Evolutionary conservation across 805 yeast species (phyloP).

Genomic region (Scheffersomyces amazonensis): DNA sequence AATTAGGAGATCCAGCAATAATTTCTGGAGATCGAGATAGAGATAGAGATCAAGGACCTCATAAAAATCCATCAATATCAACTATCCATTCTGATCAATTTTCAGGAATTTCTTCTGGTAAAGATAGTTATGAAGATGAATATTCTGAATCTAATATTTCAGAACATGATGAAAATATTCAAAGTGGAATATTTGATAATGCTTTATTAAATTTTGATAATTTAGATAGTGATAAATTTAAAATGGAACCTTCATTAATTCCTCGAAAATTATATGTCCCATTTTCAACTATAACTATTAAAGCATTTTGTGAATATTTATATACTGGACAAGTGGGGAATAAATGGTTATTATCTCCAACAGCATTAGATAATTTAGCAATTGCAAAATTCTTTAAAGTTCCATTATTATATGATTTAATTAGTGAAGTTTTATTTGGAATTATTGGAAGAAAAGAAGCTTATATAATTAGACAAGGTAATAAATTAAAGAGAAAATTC

Average conservation of each 20-base stretch:
- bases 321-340: constrained; percentile 80
- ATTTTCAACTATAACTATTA: constrained; percentile 56
- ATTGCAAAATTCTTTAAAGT: constrained; percentile 65
- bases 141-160: not conserved
- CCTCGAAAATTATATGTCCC: constrained; percentile 74
- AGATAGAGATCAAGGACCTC: not conserved
- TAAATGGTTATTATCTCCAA: constrained; percentile 70
- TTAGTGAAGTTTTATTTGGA: constrained; percentile 66
- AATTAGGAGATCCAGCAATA: not conserved
- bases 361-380: constrained; percentile 60
- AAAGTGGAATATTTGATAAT: constrained; percentile 12
- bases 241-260: constrained; percentile 58
- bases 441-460: constrained; percentile 68
- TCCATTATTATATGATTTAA: constrained; percentile 67
- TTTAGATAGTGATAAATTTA: constrained; percentile 25
- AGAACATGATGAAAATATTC: not conserved
- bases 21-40: not conserved
- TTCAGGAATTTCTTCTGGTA: constrained; percentile 1
- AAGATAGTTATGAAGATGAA: constrained; percentile 2
- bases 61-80: constrained; percentile 3
- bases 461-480: constrained; percentile 40
- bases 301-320: constrained; percentile 68
- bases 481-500: constrained; percentile 29
- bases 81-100: constrained; percentile 3
- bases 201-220: constrained; percentile 32